These are phyloP conservation scores for Trametes pubescens DNA, from an alignment of 1,284 basidiomycete species.

Conservation along the genomic window DNA sequence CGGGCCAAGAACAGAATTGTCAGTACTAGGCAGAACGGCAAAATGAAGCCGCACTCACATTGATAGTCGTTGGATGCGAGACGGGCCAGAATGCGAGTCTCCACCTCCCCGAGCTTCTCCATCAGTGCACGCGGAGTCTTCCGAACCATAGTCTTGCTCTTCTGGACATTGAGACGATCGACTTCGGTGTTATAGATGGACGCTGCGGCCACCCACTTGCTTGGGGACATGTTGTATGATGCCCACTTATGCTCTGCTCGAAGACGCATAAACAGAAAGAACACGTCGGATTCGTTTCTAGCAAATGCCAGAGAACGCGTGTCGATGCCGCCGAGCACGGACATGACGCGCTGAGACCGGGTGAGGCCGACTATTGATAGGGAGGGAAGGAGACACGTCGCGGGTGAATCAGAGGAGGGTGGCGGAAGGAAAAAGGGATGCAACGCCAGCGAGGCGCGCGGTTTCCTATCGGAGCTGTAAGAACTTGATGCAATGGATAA, in stretches of 20 bases:
- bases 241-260: conserved; percentile 19
- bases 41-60: no score
- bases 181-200: conserved; percentile 14
- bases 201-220: conserved; percentile 24
- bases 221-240: conserved; percentile 24
- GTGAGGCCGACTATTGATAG: neutral
- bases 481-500: no score
- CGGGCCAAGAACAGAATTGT: neutral
- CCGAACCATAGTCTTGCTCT: neutral
- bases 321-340: neutral
- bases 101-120: conserved; percentile 14
- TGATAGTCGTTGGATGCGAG: neutral
- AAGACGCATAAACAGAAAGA: conserved; percentile 31
- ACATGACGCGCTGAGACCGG: neutral
- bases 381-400: neutral
- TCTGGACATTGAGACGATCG: neutral
- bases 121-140: conserved; percentile 14
- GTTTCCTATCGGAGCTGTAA: no score
- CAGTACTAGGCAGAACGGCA: no score
- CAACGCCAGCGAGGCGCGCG: neutral
- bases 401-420: neutral
- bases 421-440: neutral
- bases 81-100: neutral
- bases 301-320: neutral
- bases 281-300: conserved; percentile 5